These are phyloP conservation scores for Cryptomeria japonica DNA, from an alignment of 75 land plant species.

Conservation along the genomic window DNA sequence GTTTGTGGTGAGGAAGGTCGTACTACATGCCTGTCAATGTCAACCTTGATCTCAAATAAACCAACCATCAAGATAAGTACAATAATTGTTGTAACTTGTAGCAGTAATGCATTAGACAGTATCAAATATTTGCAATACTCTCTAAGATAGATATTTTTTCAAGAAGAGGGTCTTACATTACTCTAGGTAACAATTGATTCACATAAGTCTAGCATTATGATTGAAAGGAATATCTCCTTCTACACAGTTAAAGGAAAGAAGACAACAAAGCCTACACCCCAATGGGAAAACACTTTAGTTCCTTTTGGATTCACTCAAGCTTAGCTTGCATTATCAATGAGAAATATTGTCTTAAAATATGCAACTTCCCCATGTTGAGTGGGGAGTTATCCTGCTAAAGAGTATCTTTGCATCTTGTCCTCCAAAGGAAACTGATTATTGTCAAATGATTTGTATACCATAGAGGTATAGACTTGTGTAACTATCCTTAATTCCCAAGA, in stretches of 20 bases:
- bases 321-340: not conserved
- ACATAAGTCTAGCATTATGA: too few species aligned
- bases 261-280: not conserved
- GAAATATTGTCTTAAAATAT: too few species aligned
- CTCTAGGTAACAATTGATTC: too few species aligned
- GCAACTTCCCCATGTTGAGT: too few species aligned
- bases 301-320: not conserved
- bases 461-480: too few species aligned
- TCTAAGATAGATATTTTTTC: not conserved
- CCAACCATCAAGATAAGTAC: not conserved
- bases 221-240: too few species aligned
- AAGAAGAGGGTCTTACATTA: not conserved
- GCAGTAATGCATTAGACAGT: not conserved
- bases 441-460: not conserved
- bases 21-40: not conserved
- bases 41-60: not conserved
- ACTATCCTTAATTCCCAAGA: too few species aligned
- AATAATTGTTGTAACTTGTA: not conserved
- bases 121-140: not conserved
- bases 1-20: not conserved
- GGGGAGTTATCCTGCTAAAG: not conserved
- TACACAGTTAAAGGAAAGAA: not conserved
- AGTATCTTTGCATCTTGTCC: not conserved
- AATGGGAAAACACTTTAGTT: too few species aligned
- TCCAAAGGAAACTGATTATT: not conserved